These are phyloP conservation scores for Candida chauliodis DNA, from an alignment of 805 yeast genomes.

Conservation along the genomic window DNA sequence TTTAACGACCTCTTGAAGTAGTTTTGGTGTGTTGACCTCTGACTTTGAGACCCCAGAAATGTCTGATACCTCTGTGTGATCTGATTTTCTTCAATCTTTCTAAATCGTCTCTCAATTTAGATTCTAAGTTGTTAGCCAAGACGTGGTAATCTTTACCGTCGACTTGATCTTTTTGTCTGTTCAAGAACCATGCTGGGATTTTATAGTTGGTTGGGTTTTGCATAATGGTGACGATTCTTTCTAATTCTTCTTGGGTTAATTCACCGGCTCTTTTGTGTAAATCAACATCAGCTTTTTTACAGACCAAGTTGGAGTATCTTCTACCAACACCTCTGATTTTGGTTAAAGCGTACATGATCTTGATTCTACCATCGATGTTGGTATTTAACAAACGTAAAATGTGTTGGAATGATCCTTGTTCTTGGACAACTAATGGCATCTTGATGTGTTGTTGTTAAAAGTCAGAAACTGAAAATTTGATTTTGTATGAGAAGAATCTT, in stretches of 20 bases:
- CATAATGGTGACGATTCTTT: conserved; percentile 99
- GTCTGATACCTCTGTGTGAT: conserved; percentile 99
- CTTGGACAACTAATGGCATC: conserved; percentile 98
- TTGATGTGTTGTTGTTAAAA: conserved; percentile 15
- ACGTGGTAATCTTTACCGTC: conserved; percentile 99
- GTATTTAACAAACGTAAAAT: conserved; percentile 99
- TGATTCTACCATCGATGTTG: conserved; percentile 99
- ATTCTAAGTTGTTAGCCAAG: conserved; percentile 98
- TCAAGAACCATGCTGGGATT: conserved; percentile 99
- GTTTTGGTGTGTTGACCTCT: conserved; percentile 99
- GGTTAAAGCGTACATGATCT: conserved; percentile 99
- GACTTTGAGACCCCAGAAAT: conserved; percentile 99
- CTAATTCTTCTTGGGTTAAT: conserved; percentile 99
- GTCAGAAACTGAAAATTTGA: conserved; percentile 1
- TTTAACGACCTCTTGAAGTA: conserved; percentile 85
- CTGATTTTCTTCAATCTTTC: conserved; percentile 99
- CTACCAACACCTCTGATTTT: conserved; percentile 99
- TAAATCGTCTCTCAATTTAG: conserved; percentile 99
- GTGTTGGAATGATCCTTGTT: conserved; percentile 99
- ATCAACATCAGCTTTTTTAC: conserved; percentile 99
- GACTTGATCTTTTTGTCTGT: conserved; percentile 97
- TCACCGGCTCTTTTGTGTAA: conserved; percentile 99
- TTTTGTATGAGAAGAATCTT: neutral
- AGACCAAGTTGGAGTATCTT: conserved; percentile 99
- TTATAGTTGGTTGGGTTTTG: conserved; percentile 99